These are phyloP conservation scores for Scedosporium aurantiacum DNA, from an alignment of 2,329 filamentous ascomycete genomes.

Conservation along the genomic window DNA sequence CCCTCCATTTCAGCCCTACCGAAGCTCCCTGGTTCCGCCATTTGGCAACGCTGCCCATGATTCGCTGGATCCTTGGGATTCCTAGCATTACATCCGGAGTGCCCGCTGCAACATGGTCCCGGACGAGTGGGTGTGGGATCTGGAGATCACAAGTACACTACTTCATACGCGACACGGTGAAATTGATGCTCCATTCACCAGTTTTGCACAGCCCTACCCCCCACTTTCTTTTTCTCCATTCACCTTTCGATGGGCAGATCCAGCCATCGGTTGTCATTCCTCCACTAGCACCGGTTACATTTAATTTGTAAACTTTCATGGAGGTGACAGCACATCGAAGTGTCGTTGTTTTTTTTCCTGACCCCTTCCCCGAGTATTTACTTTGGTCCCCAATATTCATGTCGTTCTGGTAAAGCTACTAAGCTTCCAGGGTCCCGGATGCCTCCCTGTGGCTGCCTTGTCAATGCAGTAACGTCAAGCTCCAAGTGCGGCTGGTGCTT, in stretches of 20 bases:
- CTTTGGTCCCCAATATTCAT: background rate
- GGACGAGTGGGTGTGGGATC: background rate
- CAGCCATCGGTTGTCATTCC: background rate
- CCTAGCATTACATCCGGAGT: background rate
- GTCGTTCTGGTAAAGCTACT: background rate
- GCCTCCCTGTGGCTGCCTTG: background rate
- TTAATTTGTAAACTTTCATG: background rate
- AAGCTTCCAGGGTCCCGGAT: background rate
- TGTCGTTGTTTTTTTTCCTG: background rate
- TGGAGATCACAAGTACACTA: background rate
- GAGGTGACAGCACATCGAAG: background rate
- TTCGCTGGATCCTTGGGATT: background rate
- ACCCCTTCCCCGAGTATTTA: background rate
- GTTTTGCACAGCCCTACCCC: background rate
- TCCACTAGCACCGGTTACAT: background rate
- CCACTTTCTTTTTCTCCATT: background rate
- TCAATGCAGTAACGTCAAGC: background rate
- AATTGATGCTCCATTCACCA: background rate
- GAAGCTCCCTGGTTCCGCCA: background rate
- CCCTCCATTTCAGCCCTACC: slow-evolving; percentile 2
- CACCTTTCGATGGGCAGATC: background rate
- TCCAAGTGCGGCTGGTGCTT: background rate
- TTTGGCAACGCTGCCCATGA: background rate
- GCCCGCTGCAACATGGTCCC: background rate
- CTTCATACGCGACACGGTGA: background rate